A percentile compares a stretch with the other conserved stretches of the same genome.
Conservation (phyloP, 352 stramenopile genomes). For the Phytophthora tentaculata region DNA sequence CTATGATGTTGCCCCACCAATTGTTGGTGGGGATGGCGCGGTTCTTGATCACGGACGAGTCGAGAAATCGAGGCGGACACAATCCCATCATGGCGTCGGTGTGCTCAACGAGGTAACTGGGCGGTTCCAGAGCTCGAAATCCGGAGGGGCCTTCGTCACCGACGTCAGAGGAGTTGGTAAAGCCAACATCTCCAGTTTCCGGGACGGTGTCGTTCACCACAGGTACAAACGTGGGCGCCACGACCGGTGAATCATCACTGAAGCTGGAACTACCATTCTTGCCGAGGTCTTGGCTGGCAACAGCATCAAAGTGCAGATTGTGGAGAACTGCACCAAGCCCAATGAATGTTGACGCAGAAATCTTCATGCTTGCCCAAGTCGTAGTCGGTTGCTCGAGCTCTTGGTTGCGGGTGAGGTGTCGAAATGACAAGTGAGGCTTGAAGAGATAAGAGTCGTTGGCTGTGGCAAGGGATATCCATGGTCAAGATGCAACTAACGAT, state of each 20-base stretch:
- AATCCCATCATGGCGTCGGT: constrained; percentile 61
- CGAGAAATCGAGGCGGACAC: constrained; percentile 61
- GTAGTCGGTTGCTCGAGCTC: constrained; percentile 10
- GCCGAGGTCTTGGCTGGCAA: constrained; percentile 19
- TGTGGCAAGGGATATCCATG: neutral
- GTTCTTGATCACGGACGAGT: constrained; percentile 44
- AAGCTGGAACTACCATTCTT: constrained; percentile 23
- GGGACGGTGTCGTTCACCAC: constrained; percentile 11
- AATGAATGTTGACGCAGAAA: constrained; percentile 27
- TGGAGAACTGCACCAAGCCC: constrained; percentile 30
- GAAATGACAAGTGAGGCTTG: constrained; percentile 43
- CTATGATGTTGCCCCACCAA: constrained; percentile 81
- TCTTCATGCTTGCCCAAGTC: constrained; percentile 35
- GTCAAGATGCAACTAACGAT: constrained; percentile 4
- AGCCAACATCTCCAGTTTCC: constrained; percentile 1
- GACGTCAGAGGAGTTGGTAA: constrained; percentile 10
- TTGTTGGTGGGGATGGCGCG: constrained; percentile 75
- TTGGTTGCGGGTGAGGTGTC: constrained; percentile 22
- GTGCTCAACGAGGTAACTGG: constrained; percentile 48
- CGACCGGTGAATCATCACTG: constrained; percentile 17
- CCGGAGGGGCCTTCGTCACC: constrained; percentile 15
- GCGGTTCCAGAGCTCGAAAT: constrained; percentile 36
- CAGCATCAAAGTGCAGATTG: constrained; percentile 17
- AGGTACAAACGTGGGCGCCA: constrained; percentile 17
- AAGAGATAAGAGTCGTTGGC: neutral